Evolutionary conservation across 345 rosid genomes (phyloP), one percentile per base, ranked within the genome.

Genomic region (Excoecaria agallocha): DNA sequence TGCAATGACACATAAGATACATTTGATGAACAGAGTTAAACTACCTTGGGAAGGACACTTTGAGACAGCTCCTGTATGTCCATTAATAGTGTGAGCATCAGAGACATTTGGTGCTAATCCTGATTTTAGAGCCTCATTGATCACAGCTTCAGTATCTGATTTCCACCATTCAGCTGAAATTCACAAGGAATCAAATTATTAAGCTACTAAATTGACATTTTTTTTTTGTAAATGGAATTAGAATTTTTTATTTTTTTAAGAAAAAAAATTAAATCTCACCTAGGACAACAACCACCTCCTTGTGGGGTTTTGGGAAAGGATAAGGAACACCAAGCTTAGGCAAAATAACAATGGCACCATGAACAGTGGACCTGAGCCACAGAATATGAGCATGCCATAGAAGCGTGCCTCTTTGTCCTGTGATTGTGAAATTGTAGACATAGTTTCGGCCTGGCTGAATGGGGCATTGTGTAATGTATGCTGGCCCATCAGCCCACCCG

Each of bases 401-500:
- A 22, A 91, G 87, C 1, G 93, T 91, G 49, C 96, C 96, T 74
- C 91, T 82, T 72, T 91, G 93, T 11, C 87, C 91, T 2, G 87
- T 88, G 41, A 91, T 60, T 0, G 84, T 89, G 74, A 91, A 80
- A 71, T 87, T 85, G 77, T 91, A 91, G 3, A 83, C 61, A 60
- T 80, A 91, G 39, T 68, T 83, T 24, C 88, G 88, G 22, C 89
- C 89, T 10, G 89, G 87, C 57, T 85, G 89, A 49, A 92, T 87
- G 0, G 95, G 97, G 62, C 95, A 92, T 50, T 92, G 95, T 20
- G 97, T 92, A 64, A 90, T 89, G 71, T 83, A 90, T 4, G 97
- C 91, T 7, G 93, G 94, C 59, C 97, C 94, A 77, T 91, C 97
- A 0, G 93, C 85, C 97, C 97, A 92, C 11, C 97, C 97, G 3